Evolutionary conservation across 148 eudicot species (phyloP).

Genomic region (Fagopyrum esculentum): DNA sequence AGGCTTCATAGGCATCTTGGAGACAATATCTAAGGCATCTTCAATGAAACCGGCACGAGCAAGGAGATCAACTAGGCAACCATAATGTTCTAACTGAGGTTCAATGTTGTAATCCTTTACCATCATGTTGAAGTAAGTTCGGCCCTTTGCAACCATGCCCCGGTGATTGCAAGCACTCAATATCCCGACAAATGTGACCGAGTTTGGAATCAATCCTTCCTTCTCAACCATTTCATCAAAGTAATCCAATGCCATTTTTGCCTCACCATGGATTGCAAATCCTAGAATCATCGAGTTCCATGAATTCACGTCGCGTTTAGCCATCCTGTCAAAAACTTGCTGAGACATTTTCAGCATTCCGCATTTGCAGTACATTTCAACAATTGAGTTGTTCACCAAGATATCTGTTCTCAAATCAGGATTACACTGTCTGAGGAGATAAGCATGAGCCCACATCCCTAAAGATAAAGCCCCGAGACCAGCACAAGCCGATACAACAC

Average conservation of each 20-base stretch:
- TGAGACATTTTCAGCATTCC: conserved; percentile 47
- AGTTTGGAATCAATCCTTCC: conserved; percentile 43
- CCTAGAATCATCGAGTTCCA: conserved; percentile 75
- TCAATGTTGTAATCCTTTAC: conserved; percentile 38
- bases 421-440: conserved; percentile 34
- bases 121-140: conserved; percentile 47
- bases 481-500: conserved; percentile 56
- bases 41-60: conserved; percentile 62
- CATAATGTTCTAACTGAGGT: conserved; percentile 72
- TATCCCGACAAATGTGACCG: conserved; percentile 64
- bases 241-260: conserved; percentile 32
- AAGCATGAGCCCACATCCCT: conserved; percentile 76
- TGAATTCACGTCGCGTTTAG: conserved; percentile 43
- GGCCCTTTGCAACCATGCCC: conserved; percentile 55
- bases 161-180: conserved; percentile 69
- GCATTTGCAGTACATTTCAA: conserved; percentile 77
- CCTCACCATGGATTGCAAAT: conserved; percentile 53
- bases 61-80: conserved; percentile 68
- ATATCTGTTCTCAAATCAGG: conserved; percentile 22
- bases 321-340: conserved; percentile 56
- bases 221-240: conserved; percentile 39
- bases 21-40: conserved; percentile 48
- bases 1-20: conserved; percentile 67
- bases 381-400: conserved; percentile 42
- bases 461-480: conserved; percentile 52